Conservation (phyloP, 2,329 filamentous ascomycete species). For the Cercospora sp. region DNA sequence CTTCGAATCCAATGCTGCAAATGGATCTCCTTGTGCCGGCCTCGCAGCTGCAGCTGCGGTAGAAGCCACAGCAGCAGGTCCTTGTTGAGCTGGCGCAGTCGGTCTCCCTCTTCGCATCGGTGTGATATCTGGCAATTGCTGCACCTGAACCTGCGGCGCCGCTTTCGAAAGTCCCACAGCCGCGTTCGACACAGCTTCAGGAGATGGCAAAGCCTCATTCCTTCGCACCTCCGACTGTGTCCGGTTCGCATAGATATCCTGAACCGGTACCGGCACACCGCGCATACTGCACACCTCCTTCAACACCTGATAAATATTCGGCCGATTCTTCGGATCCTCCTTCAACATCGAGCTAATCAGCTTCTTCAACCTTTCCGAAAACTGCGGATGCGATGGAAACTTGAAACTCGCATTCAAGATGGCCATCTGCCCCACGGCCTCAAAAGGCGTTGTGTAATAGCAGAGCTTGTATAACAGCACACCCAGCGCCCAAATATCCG, state of each 20-base stretch:
- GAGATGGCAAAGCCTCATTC: constrained; percentile 60
- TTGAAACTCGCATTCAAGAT: constrained; percentile 95
- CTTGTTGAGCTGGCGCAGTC: constrained; percentile 50
- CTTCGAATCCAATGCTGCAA: constrained; percentile 80
- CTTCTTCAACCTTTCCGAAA: constrained; percentile 85
- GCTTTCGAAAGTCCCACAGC: constrained; percentile 77
- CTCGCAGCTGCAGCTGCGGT: constrained; percentile 67
- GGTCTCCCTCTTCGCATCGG: constrained; percentile 88
- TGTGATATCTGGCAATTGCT: constrained; percentile 80
- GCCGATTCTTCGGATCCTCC: constrained; percentile 75
- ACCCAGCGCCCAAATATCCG: constrained; percentile 95
- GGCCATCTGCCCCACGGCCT: constrained; percentile 95
- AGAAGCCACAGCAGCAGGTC: constrained; percentile 46
- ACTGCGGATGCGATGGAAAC: constrained; percentile 82
- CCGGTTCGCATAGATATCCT: constrained; percentile 64
- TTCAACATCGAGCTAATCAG: constrained; percentile 91
- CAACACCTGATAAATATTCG: constrained; percentile 92
- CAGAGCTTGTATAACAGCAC: constrained; percentile 96
- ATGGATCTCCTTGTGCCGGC: constrained; percentile 78
- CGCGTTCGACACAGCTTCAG: constrained; percentile 45
- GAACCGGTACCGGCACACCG: constrained; percentile 77
- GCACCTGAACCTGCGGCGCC: constrained; percentile 68
- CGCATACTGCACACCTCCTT: constrained; percentile 87
- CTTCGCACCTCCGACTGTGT: constrained; percentile 65
- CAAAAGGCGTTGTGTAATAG: constrained; percentile 98